Conservation (phyloP, 1,284 basidiomycete species). For the Schizophyllum commune region DNA sequence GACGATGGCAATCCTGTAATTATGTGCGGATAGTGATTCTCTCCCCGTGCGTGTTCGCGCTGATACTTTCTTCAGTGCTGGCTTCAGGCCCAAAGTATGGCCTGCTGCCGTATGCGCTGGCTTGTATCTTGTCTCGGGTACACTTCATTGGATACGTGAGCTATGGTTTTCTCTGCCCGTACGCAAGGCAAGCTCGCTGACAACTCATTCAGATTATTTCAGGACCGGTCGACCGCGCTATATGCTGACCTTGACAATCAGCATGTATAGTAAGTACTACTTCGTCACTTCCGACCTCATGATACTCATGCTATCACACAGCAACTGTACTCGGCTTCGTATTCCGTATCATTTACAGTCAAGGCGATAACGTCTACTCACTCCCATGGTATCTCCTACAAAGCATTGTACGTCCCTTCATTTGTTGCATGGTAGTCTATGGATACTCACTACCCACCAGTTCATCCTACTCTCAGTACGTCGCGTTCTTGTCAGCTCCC, state of each 20-base stretch:
- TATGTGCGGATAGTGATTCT: no score
- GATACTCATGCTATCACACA: background rate
- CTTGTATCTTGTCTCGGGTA: background rate
- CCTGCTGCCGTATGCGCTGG: background rate
- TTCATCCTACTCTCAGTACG: slow-evolving; percentile 4
- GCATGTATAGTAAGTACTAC: slow-evolving; percentile 2
- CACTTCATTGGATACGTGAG: slow-evolving; percentile 1
- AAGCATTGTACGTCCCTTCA: background rate
- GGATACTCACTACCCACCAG: background rate
- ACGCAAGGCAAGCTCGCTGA: background rate
- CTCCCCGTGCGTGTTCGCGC: no score
- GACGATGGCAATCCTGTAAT: no score
- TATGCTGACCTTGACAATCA: slow-evolving; percentile 6
- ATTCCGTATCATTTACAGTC: background rate
- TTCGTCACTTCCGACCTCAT: no score
- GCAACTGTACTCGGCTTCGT: slow-evolving; percentile 3
- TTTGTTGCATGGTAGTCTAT: background rate
- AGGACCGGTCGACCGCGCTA: slow-evolving; percentile 1
- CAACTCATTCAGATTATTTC: no score
- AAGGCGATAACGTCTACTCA: background rate
- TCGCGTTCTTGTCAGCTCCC: no score
- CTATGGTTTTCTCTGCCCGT: background rate
- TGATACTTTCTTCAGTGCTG: background rate
- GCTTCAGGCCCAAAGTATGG: background rate
- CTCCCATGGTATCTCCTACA: background rate